Conservation (phyloP, 2,329 filamentous ascomycete genomes). For the Fusarium falciforme region DNA sequence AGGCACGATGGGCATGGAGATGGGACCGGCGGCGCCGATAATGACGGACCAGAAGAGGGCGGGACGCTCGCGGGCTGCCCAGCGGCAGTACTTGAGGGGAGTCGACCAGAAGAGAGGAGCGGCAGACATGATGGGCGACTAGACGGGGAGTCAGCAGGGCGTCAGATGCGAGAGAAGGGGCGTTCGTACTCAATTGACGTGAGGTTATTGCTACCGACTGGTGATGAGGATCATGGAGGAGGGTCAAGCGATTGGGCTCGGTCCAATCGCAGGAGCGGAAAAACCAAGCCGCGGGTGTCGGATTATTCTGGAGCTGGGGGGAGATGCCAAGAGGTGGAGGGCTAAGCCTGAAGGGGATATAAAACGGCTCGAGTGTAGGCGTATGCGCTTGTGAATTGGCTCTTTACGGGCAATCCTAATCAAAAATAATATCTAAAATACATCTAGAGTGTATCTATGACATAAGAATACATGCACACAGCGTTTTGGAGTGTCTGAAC, state of each 20-base stretch:
- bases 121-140: constrained; percentile 65
- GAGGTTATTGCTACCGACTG: constrained; percentile 35
- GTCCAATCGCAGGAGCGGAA: constrained; percentile 46
- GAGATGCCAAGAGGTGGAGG: not conserved
- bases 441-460: not conserved
- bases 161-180: not conserved
- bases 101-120: constrained; percentile 83
- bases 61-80: constrained; percentile 88
- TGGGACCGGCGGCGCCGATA: constrained; percentile 78
- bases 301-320: constrained; percentile 33
- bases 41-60: constrained; percentile 90
- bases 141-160: not conserved
- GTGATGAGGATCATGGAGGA: constrained; percentile 34
- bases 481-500: not conserved
- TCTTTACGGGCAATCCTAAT: not conserved
- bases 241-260: not conserved
- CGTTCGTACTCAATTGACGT: constrained; percentile 52
- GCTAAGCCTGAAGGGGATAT: constrained; percentile 21
- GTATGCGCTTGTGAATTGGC: not conserved
- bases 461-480: not conserved
- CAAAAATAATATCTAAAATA: not conserved
- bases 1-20: constrained; percentile 76
- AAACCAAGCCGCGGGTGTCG: constrained; percentile 45
- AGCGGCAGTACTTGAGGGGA: constrained; percentile 87
- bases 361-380: not conserved